A percentile compares a stretch with the other conserved stretches of the same genome.
Evolutionary conservation across 345 rosid genomes (phyloP).

Genomic region (Physaria fendleri): DNA sequence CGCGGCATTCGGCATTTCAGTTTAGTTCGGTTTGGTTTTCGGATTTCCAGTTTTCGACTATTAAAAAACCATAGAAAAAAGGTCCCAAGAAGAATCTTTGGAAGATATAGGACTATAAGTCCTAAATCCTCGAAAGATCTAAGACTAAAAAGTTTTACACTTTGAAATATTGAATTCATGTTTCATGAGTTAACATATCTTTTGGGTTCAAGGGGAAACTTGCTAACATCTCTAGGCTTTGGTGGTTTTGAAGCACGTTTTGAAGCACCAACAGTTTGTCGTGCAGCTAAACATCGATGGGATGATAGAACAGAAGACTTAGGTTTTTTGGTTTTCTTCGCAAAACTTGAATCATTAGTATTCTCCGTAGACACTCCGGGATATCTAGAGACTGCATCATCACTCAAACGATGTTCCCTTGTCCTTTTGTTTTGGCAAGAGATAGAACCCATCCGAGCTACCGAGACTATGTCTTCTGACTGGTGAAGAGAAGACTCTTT

Average conservation of each 20-base stretch:
- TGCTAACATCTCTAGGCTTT: constrained; percentile 4
- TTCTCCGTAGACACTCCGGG: constrained; percentile 13
- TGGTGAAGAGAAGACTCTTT: constrained; percentile 17
- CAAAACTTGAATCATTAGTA: constrained; percentile 13
- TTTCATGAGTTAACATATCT: too few relatives aligned
- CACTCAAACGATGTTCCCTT: constrained; percentile 9
- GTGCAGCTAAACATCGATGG: constrained; percentile 1
- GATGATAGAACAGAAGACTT: constrained; percentile 2
- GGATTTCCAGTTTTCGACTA: too few relatives aligned
- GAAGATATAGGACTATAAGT: too few relatives aligned
- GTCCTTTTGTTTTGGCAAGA: constrained; percentile 45
- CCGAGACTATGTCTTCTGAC: constrained; percentile 16
- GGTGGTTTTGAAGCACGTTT: constrained; percentile 2
- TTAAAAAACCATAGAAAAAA: too few relatives aligned
- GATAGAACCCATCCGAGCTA: constrained; percentile 26
- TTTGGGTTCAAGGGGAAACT: too few relatives aligned
- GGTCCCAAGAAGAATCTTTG: too few relatives aligned
- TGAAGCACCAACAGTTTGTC: constrained; percentile 7
- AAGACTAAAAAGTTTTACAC: too few relatives aligned
- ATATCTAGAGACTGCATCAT: constrained; percentile 12
- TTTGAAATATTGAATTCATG: too few relatives aligned
- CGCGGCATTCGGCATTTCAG: too few relatives aligned
- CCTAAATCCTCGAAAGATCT: too few relatives aligned
- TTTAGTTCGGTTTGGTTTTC: too few relatives aligned
- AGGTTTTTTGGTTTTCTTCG: constrained; percentile 8